Percentiles rank a stretch among this genome's conserved stretches.
phyloP scores from a whole-genome alignment of 129 eudicot species.

The Flaveria ramosissima region DNA sequence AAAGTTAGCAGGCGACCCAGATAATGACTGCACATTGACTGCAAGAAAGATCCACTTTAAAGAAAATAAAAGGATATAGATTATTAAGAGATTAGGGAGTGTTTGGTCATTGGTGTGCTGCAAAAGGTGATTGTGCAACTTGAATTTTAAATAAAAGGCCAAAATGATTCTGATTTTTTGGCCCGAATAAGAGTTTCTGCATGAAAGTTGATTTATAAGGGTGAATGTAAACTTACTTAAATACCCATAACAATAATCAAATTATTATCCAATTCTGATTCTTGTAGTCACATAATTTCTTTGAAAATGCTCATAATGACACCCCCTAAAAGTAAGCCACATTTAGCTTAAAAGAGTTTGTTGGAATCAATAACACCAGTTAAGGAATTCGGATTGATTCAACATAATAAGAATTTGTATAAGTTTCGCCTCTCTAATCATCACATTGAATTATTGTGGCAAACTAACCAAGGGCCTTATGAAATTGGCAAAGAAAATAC shows the following conservation, averaged over 20 bases:
- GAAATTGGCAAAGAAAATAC: not conserved
- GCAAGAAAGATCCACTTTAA: constrained; percentile 22
- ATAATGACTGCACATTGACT: constrained; percentile 98
- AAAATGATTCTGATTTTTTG: not conserved
- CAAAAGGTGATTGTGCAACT: constrained; percentile 1
- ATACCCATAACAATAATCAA: not conserved
- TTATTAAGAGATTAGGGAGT: not conserved
- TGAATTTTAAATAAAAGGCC: not conserved
- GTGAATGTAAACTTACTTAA: not conserved
- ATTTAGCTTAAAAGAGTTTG: not conserved
- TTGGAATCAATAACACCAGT: not conserved
- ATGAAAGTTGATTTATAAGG: not conserved
- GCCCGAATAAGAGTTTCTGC: not conserved
- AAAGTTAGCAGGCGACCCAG: constrained; percentile 91
- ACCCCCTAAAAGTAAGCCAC: not conserved
- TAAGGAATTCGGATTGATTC: not conserved
- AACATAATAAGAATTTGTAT: not conserved
- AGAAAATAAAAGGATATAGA: not conserved
- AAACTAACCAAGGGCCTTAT: not conserved
- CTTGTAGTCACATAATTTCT: not conserved
- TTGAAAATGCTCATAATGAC: too few relatives aligned
- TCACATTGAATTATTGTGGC: constrained; percentile 6
- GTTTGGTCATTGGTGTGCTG: not conserved
- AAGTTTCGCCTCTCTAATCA: not conserved
- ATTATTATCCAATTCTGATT: not conserved